Base-by-base conservation (phyloP, 2,329 filamentous ascomycete species). In the Sporothrix phasma region DNA sequence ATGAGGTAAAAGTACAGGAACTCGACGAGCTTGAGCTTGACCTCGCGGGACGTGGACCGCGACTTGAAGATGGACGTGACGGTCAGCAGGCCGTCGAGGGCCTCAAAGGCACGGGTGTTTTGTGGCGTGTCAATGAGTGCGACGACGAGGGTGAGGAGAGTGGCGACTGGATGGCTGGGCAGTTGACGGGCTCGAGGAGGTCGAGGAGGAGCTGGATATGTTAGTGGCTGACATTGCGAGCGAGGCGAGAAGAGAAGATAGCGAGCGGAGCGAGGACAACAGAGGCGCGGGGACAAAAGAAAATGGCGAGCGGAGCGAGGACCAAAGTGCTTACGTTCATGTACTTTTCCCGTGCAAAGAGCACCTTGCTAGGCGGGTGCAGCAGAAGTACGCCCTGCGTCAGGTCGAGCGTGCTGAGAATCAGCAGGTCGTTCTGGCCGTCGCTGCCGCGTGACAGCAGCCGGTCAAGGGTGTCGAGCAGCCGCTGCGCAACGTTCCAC, bases 1-100 rank as follows among this genome's bases (percentile, higher is more conserved):
- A 97, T 96, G 70, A 99, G 87, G 76, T 97, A 99, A 76, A 97
- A 97, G 80, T 97, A 97, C 61, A 99, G 79, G 73, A 97, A 97
- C 75, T 97, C 94, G 69, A 97, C 88, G n/a, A 96, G 85, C 75
- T 96, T 94, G 72, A 96, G 84, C 78, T 96, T 97, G 69, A 97
- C 92, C 70, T 93, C 90, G 67, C 91, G 86, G 26, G 86, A 86
- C 3, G 93, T 97, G 68, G 87, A 85, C 66, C 91, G 87, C 68
- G 88, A 89, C 76, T 95, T 96, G 84, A 97, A 97, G 59, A 97
- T 83, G 10, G 89, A 93, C 1, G 93, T 96, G 53, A 97, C 86
- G 1, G 92, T 94, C 46, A 96, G 84, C 5, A 99, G 84, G 63
- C 94, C 94, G 73, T 97, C 93, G 69, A 96, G 88, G 63, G 84